These are phyloP conservation scores for Paramecium tetraurelia DNA, from an alignment of 73 alveolate genomes.

Conservation along the genomic window DNA sequence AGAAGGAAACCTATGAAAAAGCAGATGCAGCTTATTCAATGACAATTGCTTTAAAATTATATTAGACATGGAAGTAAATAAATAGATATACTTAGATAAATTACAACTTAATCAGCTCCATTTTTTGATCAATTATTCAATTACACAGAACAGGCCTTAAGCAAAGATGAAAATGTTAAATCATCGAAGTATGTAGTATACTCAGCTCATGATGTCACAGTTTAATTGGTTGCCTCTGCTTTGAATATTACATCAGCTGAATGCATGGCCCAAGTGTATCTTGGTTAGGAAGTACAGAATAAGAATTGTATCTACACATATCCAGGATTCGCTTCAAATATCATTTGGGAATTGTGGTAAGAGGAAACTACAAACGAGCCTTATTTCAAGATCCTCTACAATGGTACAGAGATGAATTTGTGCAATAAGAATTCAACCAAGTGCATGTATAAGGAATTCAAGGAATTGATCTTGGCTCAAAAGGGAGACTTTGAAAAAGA, in stretches of 20 bases:
- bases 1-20: background rate
- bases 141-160: background rate
- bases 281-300: background rate
- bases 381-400: slow-evolving; percentile 3
- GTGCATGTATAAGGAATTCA: slow-evolving; percentile 29
- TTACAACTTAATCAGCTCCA: slow-evolving; percentile 7
- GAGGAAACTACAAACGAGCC: background rate
- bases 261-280: slow-evolving; percentile 45
- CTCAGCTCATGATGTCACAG: slow-evolving; percentile 63
- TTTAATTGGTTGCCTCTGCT: slow-evolving; percentile 26
- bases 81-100: background rate
- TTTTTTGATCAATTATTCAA: slow-evolving; percentile 18
- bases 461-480: background rate
- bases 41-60: background rate
- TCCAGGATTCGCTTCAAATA: slow-evolving; percentile 57
- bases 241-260: slow-evolving; percentile 54
- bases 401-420: slow-evolving; percentile 38
- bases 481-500: slow-evolving; percentile 4
- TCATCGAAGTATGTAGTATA: slow-evolving; percentile 33
- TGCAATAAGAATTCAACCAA: slow-evolving; percentile 14
- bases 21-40: background rate
- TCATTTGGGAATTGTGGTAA: slow-evolving; percentile 54
- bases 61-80: background rate
- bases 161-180: background rate
- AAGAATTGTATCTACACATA: slow-evolving; percentile 22